A percentile compares a stretch with the other conserved stretches of the same genome.
Evolutionary conservation across 169 alveolate species (phyloP).

Genomic region (Plasmodium inui): DNA sequence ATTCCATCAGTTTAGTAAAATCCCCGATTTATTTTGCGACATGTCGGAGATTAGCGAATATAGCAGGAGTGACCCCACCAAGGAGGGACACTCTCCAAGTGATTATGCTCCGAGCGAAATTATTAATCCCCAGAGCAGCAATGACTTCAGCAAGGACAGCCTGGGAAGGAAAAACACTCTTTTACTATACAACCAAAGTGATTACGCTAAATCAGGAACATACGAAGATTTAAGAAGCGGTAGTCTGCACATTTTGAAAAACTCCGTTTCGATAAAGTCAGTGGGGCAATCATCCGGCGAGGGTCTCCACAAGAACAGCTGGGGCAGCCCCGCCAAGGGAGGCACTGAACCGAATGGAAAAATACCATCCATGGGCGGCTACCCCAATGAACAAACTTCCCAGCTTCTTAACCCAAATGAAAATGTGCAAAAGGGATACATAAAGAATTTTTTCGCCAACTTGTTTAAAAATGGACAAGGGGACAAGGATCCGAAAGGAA

Average conservation of each 20-base stretch:
- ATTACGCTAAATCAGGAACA: not conserved
- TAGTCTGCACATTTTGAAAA: not conserved
- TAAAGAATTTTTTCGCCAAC: conserved; percentile 4
- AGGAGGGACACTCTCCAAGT: not conserved
- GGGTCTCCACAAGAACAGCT: not conserved
- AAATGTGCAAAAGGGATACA: not conserved
- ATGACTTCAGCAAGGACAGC: not conserved
- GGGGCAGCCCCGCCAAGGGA: not conserved
- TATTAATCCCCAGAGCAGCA: not conserved
- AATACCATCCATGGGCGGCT: not conserved
- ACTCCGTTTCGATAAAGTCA: not conserved
- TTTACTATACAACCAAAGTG: conserved; percentile 2
- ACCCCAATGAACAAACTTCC: not conserved
- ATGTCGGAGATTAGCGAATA: conserved; percentile 26
- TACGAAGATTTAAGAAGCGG: conserved; percentile 3
- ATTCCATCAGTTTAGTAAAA: conserved; percentile 36
- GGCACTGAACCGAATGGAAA: not conserved
- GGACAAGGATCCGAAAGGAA: not conserved
- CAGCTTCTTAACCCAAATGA: not conserved
- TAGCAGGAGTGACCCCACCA: not conserved
- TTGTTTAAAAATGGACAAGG: not conserved
- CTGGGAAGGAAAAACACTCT: not conserved
- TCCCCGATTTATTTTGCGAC: conserved; percentile 25
- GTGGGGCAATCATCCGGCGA: not conserved
- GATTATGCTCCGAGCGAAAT: not conserved